These are phyloP conservation scores for Ganoderma sinense DNA, from an alignment of 1,284 basidiomycete genomes.

Conservation along the genomic window DNA sequence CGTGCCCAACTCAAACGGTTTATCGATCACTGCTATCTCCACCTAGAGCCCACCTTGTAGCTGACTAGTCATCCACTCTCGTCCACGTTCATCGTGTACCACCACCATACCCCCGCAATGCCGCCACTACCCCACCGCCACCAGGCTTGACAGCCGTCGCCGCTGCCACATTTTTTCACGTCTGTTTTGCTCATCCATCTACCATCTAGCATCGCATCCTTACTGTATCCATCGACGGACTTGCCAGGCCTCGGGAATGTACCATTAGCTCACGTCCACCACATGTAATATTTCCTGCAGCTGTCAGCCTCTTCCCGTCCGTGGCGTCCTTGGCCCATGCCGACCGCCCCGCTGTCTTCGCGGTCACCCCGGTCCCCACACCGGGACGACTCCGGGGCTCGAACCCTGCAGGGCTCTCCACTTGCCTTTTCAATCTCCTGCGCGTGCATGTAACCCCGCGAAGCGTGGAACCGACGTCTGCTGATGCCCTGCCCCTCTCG, in stretches of 20 bases:
- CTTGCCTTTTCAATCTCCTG: not conserved
- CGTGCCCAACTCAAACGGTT: not conserved
- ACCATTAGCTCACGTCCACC: constrained; percentile 6
- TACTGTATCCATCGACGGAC: constrained; percentile 7
- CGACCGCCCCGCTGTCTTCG: constrained; percentile 1
- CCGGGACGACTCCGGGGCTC: not conserved
- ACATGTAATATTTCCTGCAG: constrained; percentile 1
- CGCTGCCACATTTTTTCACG: not conserved
- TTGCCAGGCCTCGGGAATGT: not conserved
- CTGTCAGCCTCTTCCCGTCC: not conserved
- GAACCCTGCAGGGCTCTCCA: not conserved
- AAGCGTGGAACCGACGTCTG: not conserved
- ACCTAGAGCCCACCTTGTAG: constrained; percentile 9
- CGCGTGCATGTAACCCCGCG: not conserved
- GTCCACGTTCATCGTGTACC: constrained; percentile 3
- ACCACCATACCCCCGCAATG: constrained; percentile 7
- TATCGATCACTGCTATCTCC: constrained; percentile 4
- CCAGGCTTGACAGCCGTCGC: not conserved
- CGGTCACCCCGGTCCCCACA: not conserved
- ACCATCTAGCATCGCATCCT: not conserved
- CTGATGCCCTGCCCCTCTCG: not conserved
- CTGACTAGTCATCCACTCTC: constrained; percentile 2
- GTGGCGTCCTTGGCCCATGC: not conserved
- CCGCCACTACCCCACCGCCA: not conserved
- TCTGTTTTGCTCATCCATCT: not conserved